Conservation (phyloP, 2,329 filamentous ascomycete genomes). For the Corinectria fuckeliana region DNA sequence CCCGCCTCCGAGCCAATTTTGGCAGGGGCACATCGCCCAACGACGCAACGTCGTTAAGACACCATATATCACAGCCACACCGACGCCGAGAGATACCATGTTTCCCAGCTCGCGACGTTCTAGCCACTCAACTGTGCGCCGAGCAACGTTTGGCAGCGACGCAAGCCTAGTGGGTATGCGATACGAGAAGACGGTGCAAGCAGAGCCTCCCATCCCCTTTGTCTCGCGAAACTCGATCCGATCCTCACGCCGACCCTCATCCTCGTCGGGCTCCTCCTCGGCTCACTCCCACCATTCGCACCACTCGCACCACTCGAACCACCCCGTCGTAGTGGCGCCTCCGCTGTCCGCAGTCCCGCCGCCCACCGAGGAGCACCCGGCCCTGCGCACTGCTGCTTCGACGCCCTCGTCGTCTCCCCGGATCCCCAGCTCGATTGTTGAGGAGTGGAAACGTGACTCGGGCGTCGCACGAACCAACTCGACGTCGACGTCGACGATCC, state of each 20-base stretch:
- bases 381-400: constrained; percentile 48
- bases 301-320: constrained; percentile 30
- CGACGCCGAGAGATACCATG: constrained; percentile 33
- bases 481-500: constrained; percentile 42
- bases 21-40: constrained; percentile 15
- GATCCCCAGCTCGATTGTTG: constrained; percentile 37
- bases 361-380: constrained; percentile 60
- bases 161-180: constrained; percentile 59
- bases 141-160: constrained; percentile 53
- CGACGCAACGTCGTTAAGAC: constrained; percentile 13
- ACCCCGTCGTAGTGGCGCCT: constrained; percentile 42
- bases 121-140: constrained; percentile 45
- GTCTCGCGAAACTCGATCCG: constrained; percentile 52
- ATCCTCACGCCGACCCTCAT: constrained; percentile 35
- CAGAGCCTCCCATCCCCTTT: constrained; percentile 63
- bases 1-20: constrained; percentile 7
- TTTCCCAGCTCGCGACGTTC: constrained; percentile 53
- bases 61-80: constrained; percentile 12
- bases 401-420: constrained; percentile 28
- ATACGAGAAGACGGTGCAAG: constrained; percentile 66
- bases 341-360: constrained; percentile 46
- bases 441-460: constrained; percentile 62
- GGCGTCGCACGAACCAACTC: constrained; percentile 57
- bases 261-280: constrained; percentile 22
- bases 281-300: constrained; percentile 17